Base-by-base conservation (phyloP, 768 basidiomycete genomes). In the Neoboletus brunneissimus region DNA sequence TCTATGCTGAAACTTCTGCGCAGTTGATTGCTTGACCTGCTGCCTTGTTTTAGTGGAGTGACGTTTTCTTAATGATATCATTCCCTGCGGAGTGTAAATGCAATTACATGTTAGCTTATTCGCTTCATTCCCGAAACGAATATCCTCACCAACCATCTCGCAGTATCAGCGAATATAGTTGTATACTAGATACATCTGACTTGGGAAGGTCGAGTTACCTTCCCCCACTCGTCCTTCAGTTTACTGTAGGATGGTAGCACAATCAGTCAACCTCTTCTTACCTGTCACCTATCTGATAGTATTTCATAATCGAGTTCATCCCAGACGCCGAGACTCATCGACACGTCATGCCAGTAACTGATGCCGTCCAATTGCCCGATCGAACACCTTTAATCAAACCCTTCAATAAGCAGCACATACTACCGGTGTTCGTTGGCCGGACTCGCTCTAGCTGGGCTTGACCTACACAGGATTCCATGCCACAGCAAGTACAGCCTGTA, bases 401-500 rank as follows among this genome's bases (percentile, higher is more conserved):
- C 10, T 20, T 48, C 13, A 27, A 48, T 51, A 32, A 35, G 27
- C 40, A 37, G 22, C 22, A 47, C 45, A 38, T 29, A 27, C 10
- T 16, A 16, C 13, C 27, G 59, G 34, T 20, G 20, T 37, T 37
- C 27, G 20, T 23, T 41, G 20, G 16, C 18, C 15, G 7, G 22
- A n/a, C 13, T 29, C 4, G 44, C 43, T 44, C 10, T 15, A 10
- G 45, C 29, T 15, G 29, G 45, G 4, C 15, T 41, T 3, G 34
- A 25, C 55, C 34, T 15, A 37, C 59, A 67, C 65, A 58, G 64
- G 56, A 52, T 51, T 5, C 6, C 49, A 38, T 45, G 18, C 4
- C 51, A 62, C 59, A 65, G 55, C 63, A 55, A 13, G n/a, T 18
- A 67, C 60, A 62, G 65, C 59, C 6, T 8, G 59, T 65, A 65